These are phyloP conservation scores for Candida krabiensis DNA, from an alignment of 805 yeast species.

Conservation along the genomic window DNA sequence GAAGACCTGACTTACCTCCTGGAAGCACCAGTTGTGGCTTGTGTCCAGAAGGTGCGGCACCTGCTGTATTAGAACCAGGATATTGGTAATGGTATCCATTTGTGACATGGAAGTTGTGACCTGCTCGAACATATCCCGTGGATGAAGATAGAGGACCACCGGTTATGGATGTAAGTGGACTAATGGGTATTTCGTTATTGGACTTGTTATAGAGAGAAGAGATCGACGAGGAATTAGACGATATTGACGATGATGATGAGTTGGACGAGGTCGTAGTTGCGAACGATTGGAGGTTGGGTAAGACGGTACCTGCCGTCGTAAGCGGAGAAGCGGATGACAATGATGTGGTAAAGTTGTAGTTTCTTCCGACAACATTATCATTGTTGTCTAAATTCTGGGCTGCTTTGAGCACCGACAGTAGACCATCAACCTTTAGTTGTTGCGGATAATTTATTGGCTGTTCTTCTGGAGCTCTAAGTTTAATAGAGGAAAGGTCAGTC, in stretches of 20 bases:
- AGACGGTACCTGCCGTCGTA: no score
- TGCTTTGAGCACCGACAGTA: constrained; percentile 26
- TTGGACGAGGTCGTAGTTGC: constrained; percentile 8
- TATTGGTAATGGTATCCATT: not conserved
- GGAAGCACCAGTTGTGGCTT: not conserved
- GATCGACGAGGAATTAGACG: constrained; percentile 10
- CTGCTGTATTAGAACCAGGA: not conserved
- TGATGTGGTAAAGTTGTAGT: no score
- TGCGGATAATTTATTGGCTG: constrained; percentile 3
- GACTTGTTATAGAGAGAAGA: constrained; percentile 6
- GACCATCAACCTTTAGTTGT: constrained; percentile 18
- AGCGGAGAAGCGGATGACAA: no score
- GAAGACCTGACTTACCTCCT: not conserved
- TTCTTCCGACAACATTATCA: not conserved
- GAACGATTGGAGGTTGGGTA: no score
- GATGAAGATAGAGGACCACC: constrained; percentile 1
- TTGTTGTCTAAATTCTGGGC: constrained; percentile 23
- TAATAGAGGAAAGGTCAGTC: not conserved
- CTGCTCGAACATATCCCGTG: not conserved
- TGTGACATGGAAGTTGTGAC: not conserved
- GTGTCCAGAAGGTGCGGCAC: not conserved
- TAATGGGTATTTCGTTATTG: constrained; percentile 1
- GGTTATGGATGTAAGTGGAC: constrained; percentile 9
- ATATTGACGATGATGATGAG: constrained; percentile 7
- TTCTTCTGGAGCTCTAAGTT: constrained; percentile 1